phyloP scores from a whole-genome alignment of 2,329 filamentous ascomycete genomes.

The Paecilomyces niveus region DNA sequence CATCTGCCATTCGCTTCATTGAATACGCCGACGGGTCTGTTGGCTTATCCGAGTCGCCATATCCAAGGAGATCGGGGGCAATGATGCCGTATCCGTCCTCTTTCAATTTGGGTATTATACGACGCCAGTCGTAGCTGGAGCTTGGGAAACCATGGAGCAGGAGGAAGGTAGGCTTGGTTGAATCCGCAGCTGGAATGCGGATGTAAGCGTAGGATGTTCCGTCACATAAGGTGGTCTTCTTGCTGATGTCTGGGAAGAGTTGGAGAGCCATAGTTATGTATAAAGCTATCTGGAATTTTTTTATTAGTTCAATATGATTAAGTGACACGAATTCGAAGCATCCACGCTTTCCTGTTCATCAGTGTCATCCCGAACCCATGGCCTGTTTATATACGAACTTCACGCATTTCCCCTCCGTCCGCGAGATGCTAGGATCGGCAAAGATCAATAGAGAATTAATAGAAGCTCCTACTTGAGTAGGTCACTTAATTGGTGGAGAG shows the following conservation, averaged over 20 bases:
- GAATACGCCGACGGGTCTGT: constrained; percentile 18
- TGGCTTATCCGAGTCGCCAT: constrained; percentile 28
- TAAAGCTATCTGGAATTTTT: too few species aligned
- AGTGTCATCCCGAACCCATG: too few species aligned
- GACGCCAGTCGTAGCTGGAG: constrained; percentile 38
- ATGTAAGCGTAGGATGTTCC: constrained; percentile 21
- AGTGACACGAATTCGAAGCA: neutral
- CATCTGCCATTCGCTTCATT: constrained; percentile 22
- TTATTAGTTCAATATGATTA: neutral
- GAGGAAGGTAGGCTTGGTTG: constrained; percentile 30
- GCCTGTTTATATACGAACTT: too few species aligned
- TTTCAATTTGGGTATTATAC: constrained; percentile 30
- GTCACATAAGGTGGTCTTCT: constrained; percentile 1
- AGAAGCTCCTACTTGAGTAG: too few species aligned
- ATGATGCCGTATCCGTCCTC: constrained; percentile 37
- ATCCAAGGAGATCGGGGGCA: constrained; percentile 37
- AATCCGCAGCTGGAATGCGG: constrained; percentile 11
- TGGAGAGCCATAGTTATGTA: constrained; percentile 3
- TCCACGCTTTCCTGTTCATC: too few species aligned
- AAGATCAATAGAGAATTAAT: too few species aligned
- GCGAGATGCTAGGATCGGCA: too few species aligned
- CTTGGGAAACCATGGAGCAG: constrained; percentile 47
- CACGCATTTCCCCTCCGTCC: too few species aligned
- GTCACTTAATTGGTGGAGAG: too few species aligned
- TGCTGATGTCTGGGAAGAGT: constrained; percentile 3